Conservation (phyloP, 345 rosid species). For the Lepidium africanum region DNA sequence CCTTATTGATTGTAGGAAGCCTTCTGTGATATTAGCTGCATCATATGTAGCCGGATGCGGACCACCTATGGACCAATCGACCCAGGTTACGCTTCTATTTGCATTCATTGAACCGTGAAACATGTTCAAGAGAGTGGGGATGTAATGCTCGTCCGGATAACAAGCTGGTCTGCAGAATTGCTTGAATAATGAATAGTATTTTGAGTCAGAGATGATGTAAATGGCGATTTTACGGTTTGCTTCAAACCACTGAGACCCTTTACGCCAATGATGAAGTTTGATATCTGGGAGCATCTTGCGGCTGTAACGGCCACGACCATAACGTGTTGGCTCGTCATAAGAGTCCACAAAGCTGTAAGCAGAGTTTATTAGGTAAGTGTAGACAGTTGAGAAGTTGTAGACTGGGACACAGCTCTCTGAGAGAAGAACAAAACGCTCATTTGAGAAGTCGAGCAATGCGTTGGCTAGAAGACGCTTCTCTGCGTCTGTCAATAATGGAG, state of each 20-base stretch:
- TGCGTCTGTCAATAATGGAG: constrained; percentile 58
- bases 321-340: constrained; percentile 84
- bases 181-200: constrained; percentile 58
- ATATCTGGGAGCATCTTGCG: constrained; percentile 80
- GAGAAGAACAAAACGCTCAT: constrained; percentile 83
- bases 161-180: constrained; percentile 82
- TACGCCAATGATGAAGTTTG: constrained; percentile 75
- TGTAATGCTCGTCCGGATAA: constrained; percentile 91
- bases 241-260: constrained; percentile 97
- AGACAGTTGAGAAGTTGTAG: constrained; percentile 68
- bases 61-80: constrained; percentile 83
- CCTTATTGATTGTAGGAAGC: constrained; percentile 58
- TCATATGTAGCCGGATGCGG: constrained; percentile 72
- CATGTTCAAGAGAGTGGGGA: constrained; percentile 77
- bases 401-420: constrained; percentile 96
- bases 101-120: constrained; percentile 63
- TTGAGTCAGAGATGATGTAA: constrained; percentile 56
- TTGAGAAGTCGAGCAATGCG: constrained; percentile 76
- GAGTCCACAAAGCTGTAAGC: constrained; percentile 72
- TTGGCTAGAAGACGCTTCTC: constrained; percentile 91
- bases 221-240: constrained; percentile 60
- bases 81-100: constrained; percentile 81
- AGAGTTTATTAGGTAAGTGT: constrained; percentile 66
- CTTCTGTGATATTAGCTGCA: constrained; percentile 49
- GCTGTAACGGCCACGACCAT: constrained; percentile 89